Base-by-base conservation (phyloP, 177 flowering plant genomes). In the Tripterygium wilfordii region DNA sequence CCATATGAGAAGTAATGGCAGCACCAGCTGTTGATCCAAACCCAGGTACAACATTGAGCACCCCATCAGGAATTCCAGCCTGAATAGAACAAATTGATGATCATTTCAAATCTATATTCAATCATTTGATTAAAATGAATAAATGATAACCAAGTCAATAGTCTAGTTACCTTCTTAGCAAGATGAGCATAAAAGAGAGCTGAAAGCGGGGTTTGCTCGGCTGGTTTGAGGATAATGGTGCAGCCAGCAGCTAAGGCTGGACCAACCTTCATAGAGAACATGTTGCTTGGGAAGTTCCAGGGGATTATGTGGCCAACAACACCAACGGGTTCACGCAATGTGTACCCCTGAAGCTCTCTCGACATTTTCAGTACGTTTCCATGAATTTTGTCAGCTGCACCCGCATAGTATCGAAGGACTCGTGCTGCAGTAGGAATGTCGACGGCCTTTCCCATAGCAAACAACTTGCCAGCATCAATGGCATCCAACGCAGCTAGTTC, bases 61-160 rank as follows among this genome's bases (percentile, higher is more conserved):
- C 26, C 20, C 94, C 94, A 54, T 79, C 78, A 4, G 94, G 94
- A 1, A 85, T 52, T 5, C 94, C 94, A 31, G 94, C 92, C 92
- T 84, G 57, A 18, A 18, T 10, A 38, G 24, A 3, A 19, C 6
- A 13, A 20, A 9, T 18, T 38, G 1, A 18, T 18, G 42, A 12
- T 2, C 15, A 36, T 36, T 23, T 22, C 32, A 25, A 25, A 4
- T 43, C 7, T 32, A 10, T 32, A 32, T 32, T 5, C 9, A 32
- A 32, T 32, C 3, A 12, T 4, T 9, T 32, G 3, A 5, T 18
- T 24, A 38, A 14, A 38, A 38, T 7, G 10, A 2, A 20, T 1
- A 1, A 38, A 3, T 1, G 8, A 5, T 3, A 7, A 18, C 18
- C 9, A 2, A n/a, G 20, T n/a, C 17, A 4, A 17, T 4, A n/a